Conservation (phyloP, 306 rosid genomes). For the Cyamopsis tetragonoloba region DNA sequence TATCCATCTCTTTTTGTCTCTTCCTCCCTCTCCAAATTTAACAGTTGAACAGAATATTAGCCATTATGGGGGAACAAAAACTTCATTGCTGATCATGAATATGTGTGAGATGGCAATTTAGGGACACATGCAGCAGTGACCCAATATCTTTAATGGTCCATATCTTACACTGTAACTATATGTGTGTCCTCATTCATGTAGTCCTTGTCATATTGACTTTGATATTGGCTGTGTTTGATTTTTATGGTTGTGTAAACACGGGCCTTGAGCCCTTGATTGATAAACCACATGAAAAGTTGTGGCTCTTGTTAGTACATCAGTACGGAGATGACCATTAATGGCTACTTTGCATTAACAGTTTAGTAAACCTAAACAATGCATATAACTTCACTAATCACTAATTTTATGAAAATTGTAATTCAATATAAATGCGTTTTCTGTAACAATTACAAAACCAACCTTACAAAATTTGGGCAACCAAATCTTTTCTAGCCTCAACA, state of each 20-base stretch:
- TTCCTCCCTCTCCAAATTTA: no score
- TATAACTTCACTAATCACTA: neutral
- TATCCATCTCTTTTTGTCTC: no score
- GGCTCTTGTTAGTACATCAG: neutral
- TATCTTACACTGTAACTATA: neutral
- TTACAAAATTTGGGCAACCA: slow-evolving; percentile 16
- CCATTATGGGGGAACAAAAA: neutral
- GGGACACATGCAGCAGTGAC: slow-evolving; percentile 11
- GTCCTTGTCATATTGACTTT: slow-evolving; percentile 4
- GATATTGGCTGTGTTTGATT: slow-evolving; percentile 10
- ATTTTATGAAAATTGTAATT: neutral
- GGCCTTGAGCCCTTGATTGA: neutral
- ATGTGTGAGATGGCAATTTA: neutral
- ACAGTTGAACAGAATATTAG: neutral
- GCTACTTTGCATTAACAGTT: neutral
- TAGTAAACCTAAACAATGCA: neutral
- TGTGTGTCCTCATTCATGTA: neutral
- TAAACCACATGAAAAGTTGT: neutral
- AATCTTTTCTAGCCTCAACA: neutral
- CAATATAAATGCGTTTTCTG: slow-evolving; percentile 2
- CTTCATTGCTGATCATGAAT: neutral
- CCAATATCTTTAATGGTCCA: neutral
- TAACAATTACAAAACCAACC: neutral
- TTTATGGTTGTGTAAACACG: neutral
- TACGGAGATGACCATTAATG: neutral